Evolutionary conservation across 768 basidiomycete species (phyloP), one percentile per base, ranked within the genome.

Genomic region (Termitomyces sp.): DNA sequence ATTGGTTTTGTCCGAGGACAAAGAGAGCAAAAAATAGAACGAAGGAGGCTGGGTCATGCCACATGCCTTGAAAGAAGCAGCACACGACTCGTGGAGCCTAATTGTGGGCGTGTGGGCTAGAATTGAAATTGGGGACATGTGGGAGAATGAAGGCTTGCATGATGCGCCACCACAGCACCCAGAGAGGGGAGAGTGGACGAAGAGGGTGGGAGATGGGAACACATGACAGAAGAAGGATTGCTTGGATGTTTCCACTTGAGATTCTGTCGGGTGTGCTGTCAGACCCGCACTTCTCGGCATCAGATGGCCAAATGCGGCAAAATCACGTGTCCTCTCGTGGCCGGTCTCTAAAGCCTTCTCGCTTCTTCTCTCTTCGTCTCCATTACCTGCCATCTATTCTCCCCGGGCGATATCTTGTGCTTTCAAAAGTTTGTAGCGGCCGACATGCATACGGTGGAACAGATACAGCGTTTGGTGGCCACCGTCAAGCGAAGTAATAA

Each of bases 211-310:
- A n/a, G 34, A 37, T 13, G 50, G 27, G 37, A 20, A 27, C 52
- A 39, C 36, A 53, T 53, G 52, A 53, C 52, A 30, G 34, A 24
- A 37, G 15, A 34, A 33, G 18, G 27, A 4, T 47, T 0, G n/a
- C 11, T 4, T 42, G 41, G n/a, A 15, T 8, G 12, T 30, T 24
- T 6, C 12, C 22, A 39, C n/a, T 7, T 7, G 22, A 44, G 41
- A 44, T 22, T 44, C 22, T 20, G 27, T 20, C 27, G 31, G 33
- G 22, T 22, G 16, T 39, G 44, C 15, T 37, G 34, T 47, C 46
- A 46, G 54, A 36, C n/a, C 47, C 56, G 56, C 7, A 20, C 24
- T 49, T 57, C 56, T 57, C 56, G 55, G 56, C 56, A 57, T 49
- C 56, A 57, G 47, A 31, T 22, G 30, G 15, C 30, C 31, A 45